Percentiles rank a stretch among this genome's conserved stretches.
Conservation (phyloP, 148 eudicot species). For the Persicaria tinctoria region DNA sequence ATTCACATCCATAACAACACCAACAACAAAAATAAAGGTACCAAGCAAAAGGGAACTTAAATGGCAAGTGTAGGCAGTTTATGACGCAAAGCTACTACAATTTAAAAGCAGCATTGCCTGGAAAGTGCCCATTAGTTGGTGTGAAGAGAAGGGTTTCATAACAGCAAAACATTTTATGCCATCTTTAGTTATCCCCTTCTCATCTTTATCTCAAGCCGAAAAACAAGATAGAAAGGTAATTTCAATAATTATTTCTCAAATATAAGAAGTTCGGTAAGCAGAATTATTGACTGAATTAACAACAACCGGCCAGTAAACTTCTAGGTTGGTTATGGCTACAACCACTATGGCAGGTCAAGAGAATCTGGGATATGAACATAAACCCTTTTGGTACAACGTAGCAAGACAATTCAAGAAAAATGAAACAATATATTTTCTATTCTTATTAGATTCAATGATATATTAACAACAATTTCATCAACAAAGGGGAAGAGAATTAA, state of each 20-base stretch:
- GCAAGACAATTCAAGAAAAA: no score
- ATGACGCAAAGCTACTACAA: neutral
- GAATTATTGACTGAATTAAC: neutral
- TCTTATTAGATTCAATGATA: no score
- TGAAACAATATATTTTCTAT: no score
- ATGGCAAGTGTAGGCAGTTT: neutral
- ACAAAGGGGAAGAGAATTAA: no score
- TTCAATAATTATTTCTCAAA: no score
- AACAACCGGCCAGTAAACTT: conserved; percentile 13
- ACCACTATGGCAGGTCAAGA: no score
- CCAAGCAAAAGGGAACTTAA: no score
- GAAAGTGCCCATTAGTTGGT: neutral
- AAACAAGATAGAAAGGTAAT: no score
- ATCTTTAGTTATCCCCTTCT: neutral
- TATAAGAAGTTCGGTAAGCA: conserved; percentile 17
- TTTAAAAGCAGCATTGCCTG: neutral
- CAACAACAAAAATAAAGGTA: no score
- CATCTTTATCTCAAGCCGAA: neutral
- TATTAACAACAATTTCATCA: no score
- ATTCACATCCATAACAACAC: neutral
- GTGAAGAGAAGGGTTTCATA: neutral
- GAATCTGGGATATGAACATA: no score
- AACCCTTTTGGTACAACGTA: no score
- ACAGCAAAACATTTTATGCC: neutral
- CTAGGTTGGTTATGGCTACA: conserved; percentile 10